Evolutionary conservation across 1,284 basidiomycete species (phyloP), one percentile per base, ranked within the genome.

Genomic region (Psilocybe mexicana): DNA sequence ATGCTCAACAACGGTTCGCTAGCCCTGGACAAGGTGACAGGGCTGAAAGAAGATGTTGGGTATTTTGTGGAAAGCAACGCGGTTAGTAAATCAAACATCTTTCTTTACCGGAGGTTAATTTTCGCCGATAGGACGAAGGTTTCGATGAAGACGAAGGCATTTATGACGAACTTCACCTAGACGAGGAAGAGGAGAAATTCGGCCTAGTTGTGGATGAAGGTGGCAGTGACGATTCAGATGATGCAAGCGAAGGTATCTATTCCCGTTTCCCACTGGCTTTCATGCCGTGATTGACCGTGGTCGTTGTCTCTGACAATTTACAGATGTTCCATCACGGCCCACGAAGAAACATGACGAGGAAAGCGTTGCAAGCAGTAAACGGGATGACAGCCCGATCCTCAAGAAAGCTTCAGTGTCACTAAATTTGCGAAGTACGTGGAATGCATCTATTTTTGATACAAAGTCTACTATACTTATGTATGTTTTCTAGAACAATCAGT

Each of bases 71-170:
- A 98, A 74, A 92, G 87, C 70, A 99, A 99, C 75, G 88, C 86
- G 75, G 95, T 95, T 63, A 69, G 93, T 57, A 2, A 6, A 26
- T 33, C n/a, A 57, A 35, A 55, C 40, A 28, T 26, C 59, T 35
- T 25, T 61, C 25, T 44, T 38, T 40, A 45, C 3, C 12, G 30
- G 35, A 54, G 33, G 44, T 47, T 61, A 58, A 68, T 70, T 66
- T 60, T 30, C 56, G 43, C 63, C 52, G 61, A 46, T 70, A 96
- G 94, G 95, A 97, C 61, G 97, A 99, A 70, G 92, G 94, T 70
- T 99, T 98, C 72, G 94, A 98, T 61, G 96, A 97, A 73, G 94
- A 99, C 69, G 92, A 96, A 72, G 96, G 94, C 52, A 93, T 99
- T 60, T 99, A 99, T 69, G 97, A 99, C 69, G 96, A 99, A 46